These are phyloP conservation scores for Whalleya microplaca DNA, from an alignment of 2,329 filamentous ascomycete genomes.

Conservation along the genomic window DNA sequence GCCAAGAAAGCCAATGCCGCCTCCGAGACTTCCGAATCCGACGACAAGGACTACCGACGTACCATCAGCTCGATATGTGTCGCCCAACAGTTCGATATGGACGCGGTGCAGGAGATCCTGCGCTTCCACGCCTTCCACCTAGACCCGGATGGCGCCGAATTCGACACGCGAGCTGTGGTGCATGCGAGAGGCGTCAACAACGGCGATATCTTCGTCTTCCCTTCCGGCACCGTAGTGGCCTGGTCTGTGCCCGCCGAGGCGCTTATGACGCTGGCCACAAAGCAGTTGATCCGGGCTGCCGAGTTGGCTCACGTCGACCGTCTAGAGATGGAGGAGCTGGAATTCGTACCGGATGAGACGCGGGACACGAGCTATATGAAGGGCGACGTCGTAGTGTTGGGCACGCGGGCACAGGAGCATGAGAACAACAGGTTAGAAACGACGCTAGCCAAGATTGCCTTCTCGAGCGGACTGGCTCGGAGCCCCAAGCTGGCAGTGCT, in stretches of 20 bases:
- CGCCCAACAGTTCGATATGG: conserved; percentile 68
- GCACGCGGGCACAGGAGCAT: conserved; percentile 64
- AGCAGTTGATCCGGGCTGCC: conserved; percentile 75
- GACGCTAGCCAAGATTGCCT: conserved; percentile 91
- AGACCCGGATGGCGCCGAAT: conserved; percentile 64
- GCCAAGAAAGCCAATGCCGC: conserved; percentile 43
- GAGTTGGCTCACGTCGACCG: conserved; percentile 71
- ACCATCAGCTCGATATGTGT: conserved; percentile 63
- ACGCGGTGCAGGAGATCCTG: conserved; percentile 59
- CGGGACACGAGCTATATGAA: conserved; percentile 77
- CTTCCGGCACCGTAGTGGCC: conserved; percentile 88
- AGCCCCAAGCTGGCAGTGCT: conserved; percentile 93
- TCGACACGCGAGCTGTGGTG: conserved; percentile 65
- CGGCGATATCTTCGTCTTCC: conserved; percentile 94
- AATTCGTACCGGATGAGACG: conserved; percentile 76
- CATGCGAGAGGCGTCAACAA: conserved; percentile 64
- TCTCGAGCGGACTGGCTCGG: conserved; percentile 89
- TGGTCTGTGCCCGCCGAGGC: conserved; percentile 85
- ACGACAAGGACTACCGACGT: conserved; percentile 45
- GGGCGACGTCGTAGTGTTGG: conserved; percentile 87
- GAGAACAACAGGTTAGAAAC: conserved; percentile 52
- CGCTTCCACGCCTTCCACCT: conserved; percentile 62
- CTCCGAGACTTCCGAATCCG: conserved; percentile 35
- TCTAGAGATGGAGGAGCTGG: conserved; percentile 86
- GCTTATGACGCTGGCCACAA: conserved; percentile 70